These are phyloP conservation scores for Eucalyptus decipiens DNA, from an alignment of 345 rosid genomes.

Conservation along the genomic window DNA sequence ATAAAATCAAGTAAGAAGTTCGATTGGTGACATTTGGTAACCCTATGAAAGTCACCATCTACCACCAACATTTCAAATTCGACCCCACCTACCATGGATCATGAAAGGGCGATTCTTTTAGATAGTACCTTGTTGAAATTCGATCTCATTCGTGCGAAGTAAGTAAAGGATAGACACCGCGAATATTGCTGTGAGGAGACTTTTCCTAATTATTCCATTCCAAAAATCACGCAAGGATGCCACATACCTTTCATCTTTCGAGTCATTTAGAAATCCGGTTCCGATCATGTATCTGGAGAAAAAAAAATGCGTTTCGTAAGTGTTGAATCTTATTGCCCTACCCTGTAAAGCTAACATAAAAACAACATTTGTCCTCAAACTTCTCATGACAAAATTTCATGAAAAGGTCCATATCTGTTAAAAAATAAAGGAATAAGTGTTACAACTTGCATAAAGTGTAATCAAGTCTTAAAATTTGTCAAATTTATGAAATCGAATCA, in stretches of 20 bases:
- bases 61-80: not conserved
- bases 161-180: not conserved
- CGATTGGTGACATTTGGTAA: not conserved
- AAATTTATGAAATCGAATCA: not conserved
- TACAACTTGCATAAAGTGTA: fast-evolving
- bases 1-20: not conserved
- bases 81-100: not conserved
- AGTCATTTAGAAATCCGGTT: not conserved
- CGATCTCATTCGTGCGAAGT: not conserved
- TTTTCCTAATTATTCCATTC: not conserved
- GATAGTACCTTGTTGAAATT: not conserved
- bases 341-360: not conserved
- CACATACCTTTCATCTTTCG: not conserved
- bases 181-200: not conserved
- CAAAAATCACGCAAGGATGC: not conserved
- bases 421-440: too few species aligned
- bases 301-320: not conserved
- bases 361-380: not conserved
- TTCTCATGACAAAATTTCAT: not conserved
- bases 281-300: not conserved
- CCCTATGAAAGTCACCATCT: not conserved
- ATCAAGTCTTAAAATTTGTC: too few species aligned
- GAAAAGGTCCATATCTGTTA: too few species aligned
- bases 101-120: not conserved
- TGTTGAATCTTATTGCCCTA: not conserved